phyloP scores from a whole-genome alignment of 2,329 filamentous ascomycete genomes.

The Trichophaea hybrida region DNA sequence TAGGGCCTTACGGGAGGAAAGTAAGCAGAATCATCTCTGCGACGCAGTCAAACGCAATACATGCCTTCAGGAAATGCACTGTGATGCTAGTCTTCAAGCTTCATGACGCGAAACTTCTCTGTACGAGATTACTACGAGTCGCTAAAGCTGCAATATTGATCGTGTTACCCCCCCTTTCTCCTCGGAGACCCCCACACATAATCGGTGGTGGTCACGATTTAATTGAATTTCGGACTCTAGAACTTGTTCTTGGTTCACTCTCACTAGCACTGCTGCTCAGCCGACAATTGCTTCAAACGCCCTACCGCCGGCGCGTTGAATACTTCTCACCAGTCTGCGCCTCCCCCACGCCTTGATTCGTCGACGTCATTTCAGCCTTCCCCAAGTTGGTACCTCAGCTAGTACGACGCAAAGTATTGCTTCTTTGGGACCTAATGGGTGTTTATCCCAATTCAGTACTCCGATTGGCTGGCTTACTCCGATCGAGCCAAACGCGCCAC shows the following conservation, averaged over 20 bases:
- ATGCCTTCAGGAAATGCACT: neutral
- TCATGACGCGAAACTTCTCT: neutral
- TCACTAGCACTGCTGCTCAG: neutral
- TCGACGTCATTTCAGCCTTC: slow-evolving; percentile 1
- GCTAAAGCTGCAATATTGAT: neutral
- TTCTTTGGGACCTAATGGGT: neutral
- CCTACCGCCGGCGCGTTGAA: neutral
- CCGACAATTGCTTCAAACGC: neutral
- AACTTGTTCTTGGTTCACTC: neutral
- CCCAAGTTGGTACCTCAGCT: neutral
- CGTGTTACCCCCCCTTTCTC: neutral
- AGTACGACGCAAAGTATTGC: neutral
- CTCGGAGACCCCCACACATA: neutral
- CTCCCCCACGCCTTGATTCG: neutral
- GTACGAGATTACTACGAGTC: neutral
- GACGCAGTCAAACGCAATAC: neutral
- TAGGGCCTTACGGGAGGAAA: no score
- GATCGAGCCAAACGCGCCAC: neutral
- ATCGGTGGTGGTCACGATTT: neutral
- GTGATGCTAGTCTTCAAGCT: neutral
- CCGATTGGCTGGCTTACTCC: neutral
- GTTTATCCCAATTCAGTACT: neutral
- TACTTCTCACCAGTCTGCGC: neutral
- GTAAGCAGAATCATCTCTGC: no score
- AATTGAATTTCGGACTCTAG: neutral